A percentile compares a stretch with the other conserved stretches of the same genome.
phyloP scores from a whole-genome alignment of 768 basidiomycete species.

The Russula brevipes region DNA sequence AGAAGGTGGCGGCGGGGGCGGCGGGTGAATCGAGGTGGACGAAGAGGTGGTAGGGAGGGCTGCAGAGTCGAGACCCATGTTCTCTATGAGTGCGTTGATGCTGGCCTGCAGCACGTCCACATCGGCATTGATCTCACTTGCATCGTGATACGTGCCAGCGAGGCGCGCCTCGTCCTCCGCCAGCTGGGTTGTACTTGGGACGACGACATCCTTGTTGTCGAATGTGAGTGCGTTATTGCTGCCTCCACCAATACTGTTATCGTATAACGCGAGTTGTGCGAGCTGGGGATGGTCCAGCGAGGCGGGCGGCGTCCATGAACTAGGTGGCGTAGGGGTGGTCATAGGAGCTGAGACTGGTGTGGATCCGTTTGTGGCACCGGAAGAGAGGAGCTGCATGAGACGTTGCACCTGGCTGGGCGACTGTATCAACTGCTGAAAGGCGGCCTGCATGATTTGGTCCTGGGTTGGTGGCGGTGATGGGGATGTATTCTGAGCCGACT shows the following conservation, averaged over 20 bases:
- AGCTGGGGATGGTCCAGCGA: constrained; percentile 23
- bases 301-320: constrained; percentile 23
- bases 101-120: constrained; percentile 64
- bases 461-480: constrained; percentile 10
- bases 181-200: constrained; percentile 31
- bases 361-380: constrained; percentile 3
- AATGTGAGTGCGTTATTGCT: constrained; percentile 28
- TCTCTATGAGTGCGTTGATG: constrained; percentile 67
- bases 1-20: constrained; percentile 23
- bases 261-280: constrained; percentile 29
- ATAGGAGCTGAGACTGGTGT: constrained; percentile 1
- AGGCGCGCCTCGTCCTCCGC: constrained; percentile 40
- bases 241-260: not conserved
- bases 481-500: not conserved
- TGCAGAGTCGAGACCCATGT: constrained; percentile 58
- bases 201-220: constrained; percentile 29
- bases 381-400: constrained; percentile 27
- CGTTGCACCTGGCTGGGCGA: constrained; percentile 30
- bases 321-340: constrained; percentile 6
- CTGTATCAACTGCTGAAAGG: constrained; percentile 28
- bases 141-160: constrained; percentile 52
- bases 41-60: constrained; percentile 26
- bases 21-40: constrained; percentile 26
- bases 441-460: constrained; percentile 25
- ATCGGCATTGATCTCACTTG: constrained; percentile 64